Percentiles rank a stretch among this genome's conserved stretches.
Evolutionary conservation across 1,284 basidiomycete species (phyloP).

Genomic region (Hypsizygus ulmarius): DNA sequence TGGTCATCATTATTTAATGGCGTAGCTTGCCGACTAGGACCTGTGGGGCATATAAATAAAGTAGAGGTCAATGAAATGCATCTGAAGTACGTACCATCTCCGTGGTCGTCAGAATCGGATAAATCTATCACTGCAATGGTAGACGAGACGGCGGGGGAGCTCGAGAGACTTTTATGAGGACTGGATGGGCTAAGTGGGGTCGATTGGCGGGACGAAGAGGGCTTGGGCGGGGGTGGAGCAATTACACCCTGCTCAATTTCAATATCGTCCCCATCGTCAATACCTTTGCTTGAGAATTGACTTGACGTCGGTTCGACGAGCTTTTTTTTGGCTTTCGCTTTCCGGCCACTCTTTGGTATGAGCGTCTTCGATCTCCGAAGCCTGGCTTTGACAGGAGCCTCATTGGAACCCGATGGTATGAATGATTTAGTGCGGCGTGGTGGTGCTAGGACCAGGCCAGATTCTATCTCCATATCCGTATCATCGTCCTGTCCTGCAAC

Average conservation of each 20-base stretch:
- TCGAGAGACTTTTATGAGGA: background rate
- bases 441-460: constrained; percentile 46
- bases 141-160: constrained; percentile 1
- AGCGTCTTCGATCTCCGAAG: constrained; percentile 38
- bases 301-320: constrained; percentile 29
- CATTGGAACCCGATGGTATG: constrained; percentile 28
- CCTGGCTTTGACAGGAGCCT: constrained; percentile 30
- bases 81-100: constrained; percentile 3
- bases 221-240: background rate
- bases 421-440: constrained; percentile 51
- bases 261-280: constrained; percentile 55
- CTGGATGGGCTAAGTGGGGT: background rate
- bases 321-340: constrained; percentile 30
- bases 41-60: background rate
- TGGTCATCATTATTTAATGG: background rate
- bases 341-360: constrained; percentile 23
- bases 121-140: constrained; percentile 25
- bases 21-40: background rate
- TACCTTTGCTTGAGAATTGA: constrained; percentile 39
- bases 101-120: constrained; percentile 30
- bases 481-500: constrained; percentile 50
- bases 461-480: constrained; percentile 60
- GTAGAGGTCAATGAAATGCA: background rate
- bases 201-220: constrained; percentile 7
- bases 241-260: constrained; percentile 44